Conservation (phyloP, 306 rosid species). For the Fragaria iinumae region DNA sequence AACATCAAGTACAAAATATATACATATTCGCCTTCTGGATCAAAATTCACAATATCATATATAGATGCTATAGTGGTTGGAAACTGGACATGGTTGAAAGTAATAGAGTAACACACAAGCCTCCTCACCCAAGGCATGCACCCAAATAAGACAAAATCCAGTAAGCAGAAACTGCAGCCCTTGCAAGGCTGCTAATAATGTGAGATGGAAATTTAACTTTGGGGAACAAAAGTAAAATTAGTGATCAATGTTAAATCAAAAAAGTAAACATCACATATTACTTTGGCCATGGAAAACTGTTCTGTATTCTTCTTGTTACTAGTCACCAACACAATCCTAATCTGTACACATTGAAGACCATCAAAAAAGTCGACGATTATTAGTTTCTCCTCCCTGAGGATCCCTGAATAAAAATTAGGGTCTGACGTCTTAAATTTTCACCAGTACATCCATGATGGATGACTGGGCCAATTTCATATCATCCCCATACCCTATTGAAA, state of each 20-base stretch:
- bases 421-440: slow-evolving; percentile 41
- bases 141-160: background rate
- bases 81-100: background rate
- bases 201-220: slow-evolving; percentile 24
- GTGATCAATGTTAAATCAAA: slow-evolving; percentile 33
- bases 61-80: background rate
- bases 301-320: slow-evolving; percentile 58
- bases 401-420: slow-evolving; percentile 59
- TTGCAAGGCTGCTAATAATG: background rate
- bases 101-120: background rate
- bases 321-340: slow-evolving; percentile 73
- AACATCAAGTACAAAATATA: slow-evolving; percentile 7
- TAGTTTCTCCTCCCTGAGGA: slow-evolving; percentile 44
- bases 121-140: slow-evolving; percentile 5
- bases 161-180: slow-evolving; percentile 6
- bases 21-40: slow-evolving; percentile 1
- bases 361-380: slow-evolving; percentile 42
- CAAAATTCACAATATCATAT: background rate
- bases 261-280: slow-evolving; percentile 27
- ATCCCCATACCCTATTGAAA: slow-evolving; percentile 35
- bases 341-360: slow-evolving; percentile 61
- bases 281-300: slow-evolving; percentile 44
- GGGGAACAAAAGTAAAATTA: slow-evolving; percentile 28
- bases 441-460: slow-evolving; percentile 48
- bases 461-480: slow-evolving; percentile 36